Evolutionary conservation across 768 basidiomycete species (phyloP), one percentile per base, ranked within the genome.

Genomic region (Leccinellum rugosiceps): DNA sequence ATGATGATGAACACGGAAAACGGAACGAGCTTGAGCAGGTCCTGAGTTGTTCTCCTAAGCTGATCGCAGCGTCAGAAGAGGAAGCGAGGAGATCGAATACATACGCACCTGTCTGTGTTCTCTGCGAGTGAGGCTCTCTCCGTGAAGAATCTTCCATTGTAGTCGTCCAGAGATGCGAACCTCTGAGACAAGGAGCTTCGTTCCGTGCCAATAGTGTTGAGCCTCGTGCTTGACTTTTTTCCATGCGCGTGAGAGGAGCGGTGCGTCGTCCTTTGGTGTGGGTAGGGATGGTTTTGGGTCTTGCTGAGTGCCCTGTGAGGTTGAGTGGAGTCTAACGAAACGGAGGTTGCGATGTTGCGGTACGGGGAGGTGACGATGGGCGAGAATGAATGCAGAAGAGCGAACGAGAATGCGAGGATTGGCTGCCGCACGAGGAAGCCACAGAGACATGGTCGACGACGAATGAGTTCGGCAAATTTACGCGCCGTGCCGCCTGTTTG

Each of bases 141-240:
- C 97, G 57, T 93, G 91, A 23, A 99, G 75, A 51, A 98, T 85
- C 76, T 95, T 93, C 85, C 88, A 91, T 66, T 94, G 90, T 44
- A 99, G 79, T 58, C 94, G 80, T 3, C 81, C 77, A 23, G 92
- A 93, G 61, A 98, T 98, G 61, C 90, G 85, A 53, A 97, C 90
- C 76, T 98, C 97, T 25, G 93, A 91, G 15, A 92, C 94, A 49
- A 99, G 80, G 5, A 99, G 84, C 70, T 97, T 97, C 1, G 92
- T 83, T 11, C 97, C 96, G 61, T 94, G 88, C 95, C 95, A 98
- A 72, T 98, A 99, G 72, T 99, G 96, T 57, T 84, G 82, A 0
- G 88, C 94, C 73, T 98, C 97, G 66, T 98, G 92, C 77, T 98
- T 99, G 59, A 98, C 86, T 64, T 86, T 90, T 63, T 88, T 89